Conservation (phyloP, 495 filamentous ascomycete genomes). For the Talaromyces wortmannii region DNA sequence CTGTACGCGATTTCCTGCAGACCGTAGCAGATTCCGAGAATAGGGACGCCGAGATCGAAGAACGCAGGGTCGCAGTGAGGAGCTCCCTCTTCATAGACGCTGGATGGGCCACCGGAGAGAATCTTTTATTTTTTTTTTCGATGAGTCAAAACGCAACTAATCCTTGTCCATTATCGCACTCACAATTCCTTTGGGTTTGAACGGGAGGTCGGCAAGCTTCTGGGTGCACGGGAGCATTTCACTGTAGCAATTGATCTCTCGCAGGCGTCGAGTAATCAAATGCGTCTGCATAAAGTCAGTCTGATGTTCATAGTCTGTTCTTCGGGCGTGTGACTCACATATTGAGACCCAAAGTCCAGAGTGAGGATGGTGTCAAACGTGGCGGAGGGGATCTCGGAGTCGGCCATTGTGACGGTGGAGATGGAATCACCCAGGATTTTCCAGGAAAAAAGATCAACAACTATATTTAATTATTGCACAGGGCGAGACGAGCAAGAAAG, state of each 20-base stretch:
- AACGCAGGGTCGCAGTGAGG: conserved; percentile 71
- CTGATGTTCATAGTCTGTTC: no score
- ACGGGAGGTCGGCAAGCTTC: conserved; percentile 71
- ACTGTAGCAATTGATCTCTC: conserved; percentile 76
- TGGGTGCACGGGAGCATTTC: conserved; percentile 92
- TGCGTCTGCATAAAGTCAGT: conserved; percentile 42
- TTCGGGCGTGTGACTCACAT: no score
- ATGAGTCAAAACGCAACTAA: conserved; percentile 43
- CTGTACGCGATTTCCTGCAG: conserved; percentile 79
- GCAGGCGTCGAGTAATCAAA: conserved; percentile 71
- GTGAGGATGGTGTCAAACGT: no score
- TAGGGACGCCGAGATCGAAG: conserved; percentile 70
- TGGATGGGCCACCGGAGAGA: conserved; percentile 69
- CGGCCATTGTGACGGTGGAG: no score
- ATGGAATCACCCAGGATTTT: no score
- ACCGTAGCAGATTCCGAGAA: conserved; percentile 61
- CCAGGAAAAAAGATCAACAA: no score
- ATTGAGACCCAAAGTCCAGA: no score
- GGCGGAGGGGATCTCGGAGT: no score
- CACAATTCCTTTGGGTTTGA: conserved; percentile 69
- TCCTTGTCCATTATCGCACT: no score
- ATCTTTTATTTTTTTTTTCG: conserved; percentile 55
- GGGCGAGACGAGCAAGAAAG: no score
- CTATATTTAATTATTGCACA: no score
- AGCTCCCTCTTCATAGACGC: conserved; percentile 64